Evolutionary conservation across 2,329 filamentous ascomycete genomes (phyloP).

Genomic region (Ampelomyces quisqualis): DNA sequence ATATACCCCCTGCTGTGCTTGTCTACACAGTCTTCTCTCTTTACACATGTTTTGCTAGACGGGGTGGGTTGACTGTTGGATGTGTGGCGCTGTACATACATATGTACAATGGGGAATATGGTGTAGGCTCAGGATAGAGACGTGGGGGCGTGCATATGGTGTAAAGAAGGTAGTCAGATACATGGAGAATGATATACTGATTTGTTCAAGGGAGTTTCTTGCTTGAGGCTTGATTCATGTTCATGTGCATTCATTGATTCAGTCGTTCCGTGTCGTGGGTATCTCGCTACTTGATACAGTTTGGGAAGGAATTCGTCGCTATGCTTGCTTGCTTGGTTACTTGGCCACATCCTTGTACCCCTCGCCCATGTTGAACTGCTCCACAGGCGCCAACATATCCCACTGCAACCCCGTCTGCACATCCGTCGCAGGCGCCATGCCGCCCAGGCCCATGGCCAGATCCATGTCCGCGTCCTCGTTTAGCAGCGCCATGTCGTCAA

Average conservation of each 20-base stretch:
- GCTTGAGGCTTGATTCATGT: not conserved
- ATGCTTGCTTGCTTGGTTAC: not conserved
- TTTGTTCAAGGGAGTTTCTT: too few species aligned
- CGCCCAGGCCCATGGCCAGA: constrained; percentile 21
- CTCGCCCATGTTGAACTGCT: constrained; percentile 24
- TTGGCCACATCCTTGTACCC: not conserved
- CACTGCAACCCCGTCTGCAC: constrained; percentile 21
- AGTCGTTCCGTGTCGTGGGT: not conserved
- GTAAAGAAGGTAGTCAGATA: not conserved
- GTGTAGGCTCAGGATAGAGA: not conserved
- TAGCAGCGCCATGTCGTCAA: constrained; percentile 18
- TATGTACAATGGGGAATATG: not conserved
- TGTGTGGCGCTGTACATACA: too few species aligned
- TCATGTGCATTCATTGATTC: not conserved
- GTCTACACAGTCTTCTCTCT: not conserved
- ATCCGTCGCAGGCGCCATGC: constrained; percentile 23
- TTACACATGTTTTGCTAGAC: not conserved
- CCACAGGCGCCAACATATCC: constrained; percentile 30
- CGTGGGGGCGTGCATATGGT: not conserved
- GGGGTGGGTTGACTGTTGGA: not conserved
- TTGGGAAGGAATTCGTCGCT: not conserved
- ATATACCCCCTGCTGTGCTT: not conserved
- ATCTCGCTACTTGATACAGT: not conserved
- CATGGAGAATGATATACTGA: not conserved
- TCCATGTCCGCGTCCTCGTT: constrained; percentile 30